A percentile compares a stretch with the other conserved stretches of the same genome.
phyloP scores from a whole-genome alignment of 176 grass and related monocot species.

The Oryza nivara region DNA sequence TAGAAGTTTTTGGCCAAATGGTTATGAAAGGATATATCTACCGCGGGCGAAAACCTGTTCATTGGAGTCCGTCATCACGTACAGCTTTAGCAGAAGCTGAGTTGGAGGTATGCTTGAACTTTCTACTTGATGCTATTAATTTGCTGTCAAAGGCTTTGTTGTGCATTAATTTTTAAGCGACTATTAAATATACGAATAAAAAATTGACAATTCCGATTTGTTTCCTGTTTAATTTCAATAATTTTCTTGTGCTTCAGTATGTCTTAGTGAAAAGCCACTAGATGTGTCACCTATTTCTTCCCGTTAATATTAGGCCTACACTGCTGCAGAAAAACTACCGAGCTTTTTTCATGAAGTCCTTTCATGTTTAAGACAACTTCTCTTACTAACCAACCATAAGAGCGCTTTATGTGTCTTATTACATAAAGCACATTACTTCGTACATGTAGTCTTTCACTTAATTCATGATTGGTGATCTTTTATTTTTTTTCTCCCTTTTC shows the following conservation, averaged over 20 bases:
- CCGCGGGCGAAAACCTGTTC: slow-evolving; percentile 90
- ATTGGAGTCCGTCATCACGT: slow-evolving; percentile 96
- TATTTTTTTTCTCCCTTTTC: not conserved
- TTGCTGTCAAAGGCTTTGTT: slow-evolving; percentile 19
- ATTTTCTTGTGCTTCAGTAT: not conserved
- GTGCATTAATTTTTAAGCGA: not conserved
- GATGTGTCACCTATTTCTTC: not conserved
- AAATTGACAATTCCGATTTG: slow-evolving; percentile 4
- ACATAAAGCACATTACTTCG: not conserved
- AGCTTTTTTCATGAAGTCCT: not conserved
- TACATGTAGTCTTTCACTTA: slow-evolving; percentile 15
- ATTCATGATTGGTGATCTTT: not conserved
- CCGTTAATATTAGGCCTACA: slow-evolving; percentile 3
- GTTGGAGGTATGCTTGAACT: slow-evolving; percentile 70
- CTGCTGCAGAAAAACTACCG: not conserved
- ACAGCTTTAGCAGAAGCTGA: slow-evolving; percentile 97
- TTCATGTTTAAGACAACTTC: slow-evolving; percentile 2
- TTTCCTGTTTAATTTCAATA: not conserved
- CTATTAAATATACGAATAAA: slow-evolving; percentile 12
- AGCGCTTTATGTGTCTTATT: not conserved
- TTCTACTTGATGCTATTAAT: slow-evolving; percentile 2
- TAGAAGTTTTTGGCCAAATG: slow-evolving; percentile 95
- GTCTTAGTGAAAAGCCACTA: not conserved
- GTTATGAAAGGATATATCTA: slow-evolving; percentile 93
- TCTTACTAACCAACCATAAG: slow-evolving; percentile 1